Percentiles rank a stretch among this genome's conserved stretches.
These are phyloP conservation scores for Phascolomyces articulosus DNA, from an alignment of 371 early-diverging fungal genomes.

Conservation along the genomic window DNA sequence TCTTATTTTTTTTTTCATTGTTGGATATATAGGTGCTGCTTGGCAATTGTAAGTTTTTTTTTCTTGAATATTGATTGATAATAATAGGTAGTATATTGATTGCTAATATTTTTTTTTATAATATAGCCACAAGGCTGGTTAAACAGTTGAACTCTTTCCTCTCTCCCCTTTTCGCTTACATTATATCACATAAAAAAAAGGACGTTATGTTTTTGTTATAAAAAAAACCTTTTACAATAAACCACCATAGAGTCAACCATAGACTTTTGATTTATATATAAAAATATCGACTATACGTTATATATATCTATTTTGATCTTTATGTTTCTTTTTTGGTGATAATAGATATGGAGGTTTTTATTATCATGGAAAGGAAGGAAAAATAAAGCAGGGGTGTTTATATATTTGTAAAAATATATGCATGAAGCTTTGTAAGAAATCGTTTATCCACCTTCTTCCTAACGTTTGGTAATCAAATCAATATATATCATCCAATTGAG, in stretches of 20 bases:
- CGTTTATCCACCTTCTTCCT: no score
- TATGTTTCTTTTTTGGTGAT: no score
- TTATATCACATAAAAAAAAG: not conserved
- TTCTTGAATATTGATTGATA: not conserved
- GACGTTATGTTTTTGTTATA: not conserved
- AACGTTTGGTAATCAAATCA: no score
- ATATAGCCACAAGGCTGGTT: constrained; percentile 22
- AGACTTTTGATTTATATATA: not conserved
- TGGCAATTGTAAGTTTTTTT: constrained; percentile 27
- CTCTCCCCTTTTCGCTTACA: not conserved
- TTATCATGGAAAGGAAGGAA: no score
- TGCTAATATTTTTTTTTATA: not conserved
- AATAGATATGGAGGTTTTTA: no score
- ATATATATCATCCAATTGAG: no score
- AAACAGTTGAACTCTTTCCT: not conserved
- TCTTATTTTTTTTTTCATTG: not conserved
- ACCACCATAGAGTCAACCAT: not conserved
- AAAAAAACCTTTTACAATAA: not conserved
- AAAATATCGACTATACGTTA: no score
- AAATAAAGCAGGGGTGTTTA: no score
- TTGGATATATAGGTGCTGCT: constrained; percentile 10
- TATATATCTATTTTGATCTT: no score
- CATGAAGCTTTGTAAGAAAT: no score
- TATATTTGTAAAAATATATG: no score
- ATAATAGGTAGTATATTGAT: not conserved